Evolutionary conservation across 345 rosid species (phyloP).

Genomic region (Fremontodendron californicum): DNA sequence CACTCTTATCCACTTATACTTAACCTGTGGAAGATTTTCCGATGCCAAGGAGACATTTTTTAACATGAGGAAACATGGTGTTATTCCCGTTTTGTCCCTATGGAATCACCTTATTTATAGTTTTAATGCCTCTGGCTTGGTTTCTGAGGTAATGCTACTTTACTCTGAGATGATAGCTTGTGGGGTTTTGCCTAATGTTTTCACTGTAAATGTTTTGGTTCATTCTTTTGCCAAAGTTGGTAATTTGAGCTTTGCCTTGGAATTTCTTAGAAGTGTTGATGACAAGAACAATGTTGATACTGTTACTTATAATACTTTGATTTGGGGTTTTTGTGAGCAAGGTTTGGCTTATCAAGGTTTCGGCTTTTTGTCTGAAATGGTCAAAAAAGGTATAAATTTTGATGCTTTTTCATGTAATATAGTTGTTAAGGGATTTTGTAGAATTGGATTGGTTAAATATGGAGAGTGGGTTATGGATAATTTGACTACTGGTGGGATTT

Average conservation of each 20-base stretch:
- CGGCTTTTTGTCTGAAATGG: conserved; percentile 66
- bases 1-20: conserved; percentile 63
- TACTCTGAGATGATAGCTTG: conserved; percentile 61
- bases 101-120: conserved; percentile 60
- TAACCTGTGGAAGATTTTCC: conserved; percentile 55
- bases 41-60: conserved; percentile 51
- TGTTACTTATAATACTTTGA: conserved; percentile 71
- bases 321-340: conserved; percentile 69
- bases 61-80: conserved; percentile 46
- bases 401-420: conserved; percentile 68
- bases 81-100: conserved; percentile 40
- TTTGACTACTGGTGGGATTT: conserved; percentile 41
- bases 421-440: conserved; percentile 72
- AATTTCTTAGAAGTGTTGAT: conserved; percentile 44
- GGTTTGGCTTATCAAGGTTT: conserved; percentile 54
- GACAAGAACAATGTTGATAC: conserved; percentile 41
- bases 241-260: conserved; percentile 44
- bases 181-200: conserved; percentile 55
- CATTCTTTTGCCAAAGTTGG: conserved; percentile 81
- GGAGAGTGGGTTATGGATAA: conserved; percentile 50
- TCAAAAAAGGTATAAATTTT: conserved; percentile 48
- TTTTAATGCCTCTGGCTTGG: conserved; percentile 54
- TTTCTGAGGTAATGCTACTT: conserved; percentile 58
- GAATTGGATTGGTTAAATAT: conserved; percentile 41
- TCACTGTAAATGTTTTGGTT: conserved; percentile 61